Base-by-base conservation (phyloP, 495 filamentous ascomycete genomes). In the Terfezia boudieri region DNA sequence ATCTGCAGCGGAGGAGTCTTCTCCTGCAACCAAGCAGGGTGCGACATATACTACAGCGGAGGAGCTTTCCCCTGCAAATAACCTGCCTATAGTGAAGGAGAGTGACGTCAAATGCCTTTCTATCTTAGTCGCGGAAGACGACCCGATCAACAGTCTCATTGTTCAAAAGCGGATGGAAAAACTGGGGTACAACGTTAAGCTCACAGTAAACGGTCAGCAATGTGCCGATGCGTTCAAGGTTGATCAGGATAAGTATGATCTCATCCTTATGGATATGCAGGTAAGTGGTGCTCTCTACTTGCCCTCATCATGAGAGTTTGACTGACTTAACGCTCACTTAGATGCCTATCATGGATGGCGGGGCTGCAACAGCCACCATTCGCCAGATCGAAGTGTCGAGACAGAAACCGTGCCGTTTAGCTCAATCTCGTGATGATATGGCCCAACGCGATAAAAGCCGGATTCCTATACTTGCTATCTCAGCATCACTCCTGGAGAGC, bases 231-330 rank as follows among this genome's bases (percentile, higher is more conserved):
- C 74, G 7, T 89, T 84, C 61, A 12, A 12, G 11, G 16, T 0
- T 20, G 26, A 20, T 51, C n/a, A 5, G 5, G 12, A 20, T 26
- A 23, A 26, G 26, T 92, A 81, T 60, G 87, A 96, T 66, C 79
- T 88, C n/a, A 71, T 96, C 16, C 71, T 96, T 61, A 96, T 96
- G 89, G 89, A 96, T 63, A 86, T 94, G 70, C 87, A 94, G 73
- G 85, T 85, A 60, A 61, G 73, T 68, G 23, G 36, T 36, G 26
- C 26, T 32, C 20, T 32, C 26, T 32, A 32, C 26, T 32, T 32
- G 4, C 26, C 26, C 7, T 32, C 2, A 32, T 7, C 26, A 32
- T 32, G 26, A 4, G 26, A 32, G 26, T 32, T 0, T 32, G 26
- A 32, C 26, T 32, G 26, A 32, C 43, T 26, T 54, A 36, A 5